These are phyloP conservation scores for Phaeosphaeriaceae sp. DNA, from an alignment of 2,329 filamentous ascomycete genomes.

Conservation along the genomic window DNA sequence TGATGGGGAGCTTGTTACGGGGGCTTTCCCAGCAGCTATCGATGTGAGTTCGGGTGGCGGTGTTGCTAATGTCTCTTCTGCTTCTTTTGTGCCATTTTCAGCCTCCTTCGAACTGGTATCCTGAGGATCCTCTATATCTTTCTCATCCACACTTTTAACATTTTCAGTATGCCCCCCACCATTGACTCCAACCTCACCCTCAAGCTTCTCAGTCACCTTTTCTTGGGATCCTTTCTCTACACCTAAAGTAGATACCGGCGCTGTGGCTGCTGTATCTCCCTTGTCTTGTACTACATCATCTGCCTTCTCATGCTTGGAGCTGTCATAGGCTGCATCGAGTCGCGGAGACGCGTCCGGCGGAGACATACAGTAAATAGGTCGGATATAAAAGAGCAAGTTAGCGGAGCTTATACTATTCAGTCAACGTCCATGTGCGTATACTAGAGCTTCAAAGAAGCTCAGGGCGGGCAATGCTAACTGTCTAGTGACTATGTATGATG, in stretches of 20 bases:
- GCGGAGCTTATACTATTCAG: slow-evolving; percentile 8
- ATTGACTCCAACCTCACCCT: slow-evolving; percentile 6
- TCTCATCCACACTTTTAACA: slow-evolving; percentile 1
- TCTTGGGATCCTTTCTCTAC: slow-evolving; percentile 6
- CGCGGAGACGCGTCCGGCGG: slow-evolving; percentile 39
- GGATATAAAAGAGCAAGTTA: slow-evolving; percentile 5
- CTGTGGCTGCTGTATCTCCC: slow-evolving; percentile 4
- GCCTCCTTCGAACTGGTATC: not conserved
- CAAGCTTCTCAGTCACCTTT: slow-evolving; percentile 11
- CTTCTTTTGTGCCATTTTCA: not conserved
- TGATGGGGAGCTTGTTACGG: slow-evolving; percentile 47
- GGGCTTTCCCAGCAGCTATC: slow-evolving; percentile 36
- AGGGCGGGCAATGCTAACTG: slow-evolving; percentile 3
- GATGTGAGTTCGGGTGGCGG: slow-evolving; percentile 19
- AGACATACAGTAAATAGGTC: slow-evolving; percentile 44
- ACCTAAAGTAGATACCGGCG: not conserved
- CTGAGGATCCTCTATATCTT: not conserved
- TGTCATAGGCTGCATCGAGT: slow-evolving; percentile 34
- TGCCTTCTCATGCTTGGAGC: slow-evolving; percentile 24
- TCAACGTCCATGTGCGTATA: slow-evolving; percentile 28
- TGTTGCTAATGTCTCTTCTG: slow-evolving; percentile 12
- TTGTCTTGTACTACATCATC: slow-evolving; percentile 17
- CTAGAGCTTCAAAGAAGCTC: slow-evolving; percentile 16
- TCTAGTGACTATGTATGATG: slow-evolving; percentile 10
- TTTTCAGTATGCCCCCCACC: slow-evolving; percentile 5